Evolutionary conservation across 306 rosid genomes (phyloP).

Genomic region (Parietaria judaica): DNA sequence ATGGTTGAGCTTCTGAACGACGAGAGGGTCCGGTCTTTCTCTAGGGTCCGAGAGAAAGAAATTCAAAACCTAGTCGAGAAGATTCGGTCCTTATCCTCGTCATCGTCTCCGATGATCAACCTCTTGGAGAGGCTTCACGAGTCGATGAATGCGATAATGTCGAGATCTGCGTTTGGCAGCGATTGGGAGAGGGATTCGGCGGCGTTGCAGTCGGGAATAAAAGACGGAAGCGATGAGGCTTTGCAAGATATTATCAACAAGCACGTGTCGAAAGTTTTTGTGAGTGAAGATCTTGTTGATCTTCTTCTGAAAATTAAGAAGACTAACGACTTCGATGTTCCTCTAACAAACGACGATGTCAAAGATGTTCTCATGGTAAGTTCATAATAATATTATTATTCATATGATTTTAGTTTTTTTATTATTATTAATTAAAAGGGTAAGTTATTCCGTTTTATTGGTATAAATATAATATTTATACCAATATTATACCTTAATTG

Average conservation of each 20-base stretch:
- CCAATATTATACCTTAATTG: no score
- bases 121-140: neutral
- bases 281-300: conserved; percentile 2
- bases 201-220: neutral
- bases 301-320: neutral
- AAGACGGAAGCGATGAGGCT: neutral
- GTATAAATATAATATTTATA: neutral
- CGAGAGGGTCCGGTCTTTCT: neutral
- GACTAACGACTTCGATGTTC: neutral
- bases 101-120: neutral
- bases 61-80: neutral
- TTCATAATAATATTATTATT: neutral
- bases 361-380: neutral
- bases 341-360: neutral
- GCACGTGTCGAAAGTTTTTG: neutral
- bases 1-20: neutral
- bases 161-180: neutral
- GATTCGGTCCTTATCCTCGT: neutral
- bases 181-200: neutral
- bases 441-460: neutral
- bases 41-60: neutral
- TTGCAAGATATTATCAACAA: neutral
- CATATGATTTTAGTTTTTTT: neutral
- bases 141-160: neutral
- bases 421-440: no score